Evolutionary conservation across 1,284 basidiomycete species (phyloP).

Genomic region (Ceratobasidium sp.): DNA sequence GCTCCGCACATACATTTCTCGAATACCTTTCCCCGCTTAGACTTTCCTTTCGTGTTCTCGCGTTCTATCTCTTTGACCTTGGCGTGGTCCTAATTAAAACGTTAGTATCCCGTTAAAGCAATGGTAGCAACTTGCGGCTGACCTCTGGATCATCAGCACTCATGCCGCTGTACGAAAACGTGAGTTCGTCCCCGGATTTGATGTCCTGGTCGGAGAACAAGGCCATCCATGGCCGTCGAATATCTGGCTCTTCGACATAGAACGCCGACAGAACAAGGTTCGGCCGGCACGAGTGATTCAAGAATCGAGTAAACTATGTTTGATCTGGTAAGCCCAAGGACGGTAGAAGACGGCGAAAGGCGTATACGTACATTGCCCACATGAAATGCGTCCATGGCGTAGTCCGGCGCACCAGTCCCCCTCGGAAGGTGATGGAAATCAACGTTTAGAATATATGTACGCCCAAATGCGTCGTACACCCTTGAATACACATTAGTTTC

Average conservation of each 20-base stretch:
- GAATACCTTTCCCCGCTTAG: slow-evolving; percentile 32
- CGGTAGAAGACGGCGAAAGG: slow-evolving; percentile 25
- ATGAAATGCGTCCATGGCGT: slow-evolving; percentile 85
- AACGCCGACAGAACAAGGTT: slow-evolving; percentile 80
- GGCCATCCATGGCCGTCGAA: slow-evolving; percentile 70
- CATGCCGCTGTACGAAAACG: slow-evolving; percentile 81
- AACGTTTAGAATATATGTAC: slow-evolving; percentile 87
- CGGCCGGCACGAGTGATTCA: slow-evolving; percentile 93
- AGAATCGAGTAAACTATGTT: slow-evolving; percentile 76
- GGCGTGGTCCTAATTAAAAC: not conserved
- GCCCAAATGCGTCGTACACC: slow-evolving; percentile 78
- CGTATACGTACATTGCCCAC: slow-evolving; percentile 79
- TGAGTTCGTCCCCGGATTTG: slow-evolving; percentile 70
- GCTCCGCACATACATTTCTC: slow-evolving; percentile 38
- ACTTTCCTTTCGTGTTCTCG: slow-evolving; percentile 1
- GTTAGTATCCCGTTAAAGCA: not conserved
- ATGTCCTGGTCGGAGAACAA: slow-evolving; percentile 80
- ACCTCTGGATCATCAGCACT: slow-evolving; percentile 61
- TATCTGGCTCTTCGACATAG: slow-evolving; percentile 74
- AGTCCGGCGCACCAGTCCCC: slow-evolving; percentile 55
- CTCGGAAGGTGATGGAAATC: slow-evolving; percentile 73
- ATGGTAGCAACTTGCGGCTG: not conserved
- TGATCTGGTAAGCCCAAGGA: slow-evolving; percentile 50
- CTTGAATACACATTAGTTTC: slow-evolving; percentile 58
- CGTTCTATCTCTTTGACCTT: slow-evolving; percentile 25